Base-by-base conservation (phyloP, 192 early-diverging fungal genomes). In the Podila epigama region DNA sequence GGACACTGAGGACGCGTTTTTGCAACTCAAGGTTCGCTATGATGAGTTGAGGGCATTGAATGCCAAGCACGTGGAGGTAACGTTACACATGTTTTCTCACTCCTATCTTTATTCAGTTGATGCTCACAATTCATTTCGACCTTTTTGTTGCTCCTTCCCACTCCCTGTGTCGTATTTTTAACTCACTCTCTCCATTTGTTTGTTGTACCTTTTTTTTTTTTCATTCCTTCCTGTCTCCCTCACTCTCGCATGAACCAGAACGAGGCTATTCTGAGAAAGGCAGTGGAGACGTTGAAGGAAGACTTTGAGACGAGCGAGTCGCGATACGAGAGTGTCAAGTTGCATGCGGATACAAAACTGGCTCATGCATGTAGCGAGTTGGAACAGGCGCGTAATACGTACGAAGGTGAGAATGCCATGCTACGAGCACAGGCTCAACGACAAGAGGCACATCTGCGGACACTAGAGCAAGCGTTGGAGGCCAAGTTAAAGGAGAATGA, bases 241-340 rank as follows among this genome's bases (percentile, higher is more conserved):
- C 10, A 32, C 7, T 7, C 12, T 25, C 2, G 7, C 55, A 2
- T 6, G 11, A 31, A 42, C 13, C 10, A 77, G 73, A 77, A 77
- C 25, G 73, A 77, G 32, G 48, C 16, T 11, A 77, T 77, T 12
- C 37, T 77, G 5, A 32, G 73, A n/a, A 77, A 64, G 56, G 73
- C 73, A 12, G 66, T 77, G 31, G 73, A 77, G 20, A 60, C 73
- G 1, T 40, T 77, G 39, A 77, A 77, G 51, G 59, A 68, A 35
- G 73, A 77, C 39, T 77, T 67, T 59, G 73, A 77, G 61, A 77
- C 66, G 33, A 64, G 66, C 33, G 73, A 77, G 28, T 41, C 60
- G 8, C 73, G 73, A 15, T 77, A 68, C 22, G 73, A 77, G 27
- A 63, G 51, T 15, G 39, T 77, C 37, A 68, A 64, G 51, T 27